Base-by-base conservation (phyloP, 768 basidiomycete genomes). In the Dentipellis fragilis region DNA sequence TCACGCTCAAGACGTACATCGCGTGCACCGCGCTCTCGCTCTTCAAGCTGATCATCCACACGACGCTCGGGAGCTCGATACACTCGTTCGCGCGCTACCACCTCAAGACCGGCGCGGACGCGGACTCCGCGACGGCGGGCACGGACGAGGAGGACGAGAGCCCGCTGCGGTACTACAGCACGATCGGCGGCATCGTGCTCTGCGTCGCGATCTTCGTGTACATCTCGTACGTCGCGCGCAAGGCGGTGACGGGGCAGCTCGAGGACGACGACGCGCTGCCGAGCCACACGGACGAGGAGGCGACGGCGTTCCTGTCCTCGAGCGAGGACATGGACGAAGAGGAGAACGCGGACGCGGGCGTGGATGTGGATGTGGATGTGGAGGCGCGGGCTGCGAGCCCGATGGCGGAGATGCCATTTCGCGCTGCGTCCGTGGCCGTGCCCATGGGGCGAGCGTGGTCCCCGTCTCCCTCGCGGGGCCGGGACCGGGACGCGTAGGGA, bases 41-140 rank as follows among this genome's bases (percentile, higher is more conserved):
- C 54, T 81, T 90, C 81, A 95, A 96, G 69, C 81, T 94, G 63
- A 84, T 91, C 69, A 78, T 94, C 50, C 93, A 95, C 73, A 94
- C 93, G 38, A 86, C 82, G 62, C 79, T 95, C 63, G 93, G 93
- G 42, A 81, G 83, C 35, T 85, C 85, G 21, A 88, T 93, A 64
- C 85, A 85, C 63, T 89, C 85, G n/a, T 93, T 93, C 70, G 79
- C 81, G 65, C 80, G 80, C 62, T 80, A 80, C 66, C 80, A 84
- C 65, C 68, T 69, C 59, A 58, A 35, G 40, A 52, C 22, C 17
- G 47, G n/a, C 11, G 46, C 17, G 49, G 38, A 38, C 53, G 29
- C 29, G 29, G 56, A 4, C 60, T 61, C 71, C 14, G 46, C 51
- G 54, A 54, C 40, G 14, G 40, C 40, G 19, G 3, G 3, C 3